A percentile compares a stretch with the other conserved stretches of the same genome.
These are phyloP conservation scores for Candida sakaeoensis DNA, from an alignment of 805 yeast genomes.

Conservation along the genomic window DNA sequence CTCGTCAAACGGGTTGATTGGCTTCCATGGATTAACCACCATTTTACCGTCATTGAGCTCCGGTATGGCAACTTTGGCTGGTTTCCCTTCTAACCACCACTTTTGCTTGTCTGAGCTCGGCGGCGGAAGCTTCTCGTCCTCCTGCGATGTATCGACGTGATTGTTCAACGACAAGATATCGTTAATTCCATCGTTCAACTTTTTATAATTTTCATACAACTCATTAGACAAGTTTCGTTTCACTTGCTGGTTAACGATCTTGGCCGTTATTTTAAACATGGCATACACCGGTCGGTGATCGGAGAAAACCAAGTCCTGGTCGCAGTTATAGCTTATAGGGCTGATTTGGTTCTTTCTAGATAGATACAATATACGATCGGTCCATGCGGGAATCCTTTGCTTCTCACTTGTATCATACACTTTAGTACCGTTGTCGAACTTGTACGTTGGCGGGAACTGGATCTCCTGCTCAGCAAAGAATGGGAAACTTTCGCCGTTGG, in stretches of 20 bases:
- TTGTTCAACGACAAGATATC: slow-evolving; percentile 24
- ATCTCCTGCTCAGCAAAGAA: slow-evolving; percentile 75
- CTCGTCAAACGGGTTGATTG: slow-evolving; percentile 68
- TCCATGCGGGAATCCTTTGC: slow-evolving; percentile 94
- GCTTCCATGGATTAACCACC: slow-evolving; percentile 65
- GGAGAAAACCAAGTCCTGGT: slow-evolving; percentile 58
- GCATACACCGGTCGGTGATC: slow-evolving; percentile 93
- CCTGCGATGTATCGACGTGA: slow-evolving; percentile 16
- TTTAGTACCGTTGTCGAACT: slow-evolving; percentile 80
- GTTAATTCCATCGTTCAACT: slow-evolving; percentile 42
- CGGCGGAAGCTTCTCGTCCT: slow-evolving; percentile 61
- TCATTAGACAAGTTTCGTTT: slow-evolving; percentile 54
- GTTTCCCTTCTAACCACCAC: slow-evolving; percentile 87
- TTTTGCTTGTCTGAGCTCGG: slow-evolving; percentile 79
- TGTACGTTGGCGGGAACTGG: slow-evolving; percentile 85
- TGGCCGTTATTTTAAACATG: slow-evolving; percentile 57
- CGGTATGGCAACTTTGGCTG: slow-evolving; percentile 62
- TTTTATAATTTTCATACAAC: slow-evolving; percentile 54
- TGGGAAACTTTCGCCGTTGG: slow-evolving; percentile 62
- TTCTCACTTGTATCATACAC: slow-evolving; percentile 87
- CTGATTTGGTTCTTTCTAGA: slow-evolving; percentile 53
- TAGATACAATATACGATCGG: slow-evolving; percentile 75
- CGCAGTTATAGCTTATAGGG: slow-evolving; percentile 59
- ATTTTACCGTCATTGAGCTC: slow-evolving; percentile 32
- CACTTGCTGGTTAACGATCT: slow-evolving; percentile 59